Percentiles rank a stretch among this genome's conserved stretches.
phyloP scores from a whole-genome alignment of 352 stramenopile species.

The Pythium plurisporium region DNA sequence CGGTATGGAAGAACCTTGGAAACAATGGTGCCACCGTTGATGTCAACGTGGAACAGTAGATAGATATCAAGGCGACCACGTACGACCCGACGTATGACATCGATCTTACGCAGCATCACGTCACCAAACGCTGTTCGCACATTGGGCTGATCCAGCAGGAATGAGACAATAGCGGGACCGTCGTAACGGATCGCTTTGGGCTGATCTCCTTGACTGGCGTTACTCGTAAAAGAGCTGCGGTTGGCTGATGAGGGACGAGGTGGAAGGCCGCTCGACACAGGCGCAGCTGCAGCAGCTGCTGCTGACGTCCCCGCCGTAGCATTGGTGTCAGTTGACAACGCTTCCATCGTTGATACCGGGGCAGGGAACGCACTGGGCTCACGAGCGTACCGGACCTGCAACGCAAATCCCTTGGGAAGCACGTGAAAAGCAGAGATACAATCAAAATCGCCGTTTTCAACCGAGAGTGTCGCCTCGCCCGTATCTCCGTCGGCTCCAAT shows the following conservation, averaged over 20 bases:
- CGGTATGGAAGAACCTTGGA: conserved; percentile 48
- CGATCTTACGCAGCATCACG: conserved; percentile 77
- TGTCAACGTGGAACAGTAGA: conserved; percentile 73
- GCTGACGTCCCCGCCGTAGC: background rate
- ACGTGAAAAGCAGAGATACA: conserved; percentile 67
- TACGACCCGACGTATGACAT: conserved; percentile 56
- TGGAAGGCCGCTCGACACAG: conserved; percentile 14
- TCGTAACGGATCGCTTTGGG: conserved; percentile 65
- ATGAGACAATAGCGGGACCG: conserved; percentile 57
- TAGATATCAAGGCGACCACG: conserved; percentile 62
- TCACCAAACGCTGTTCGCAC: conserved; percentile 78
- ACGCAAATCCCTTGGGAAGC: conserved; percentile 59
- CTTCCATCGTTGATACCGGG: conserved; percentile 19
- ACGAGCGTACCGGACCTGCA: conserved; percentile 53
- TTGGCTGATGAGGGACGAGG: background rate
- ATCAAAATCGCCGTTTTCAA: conserved; percentile 80
- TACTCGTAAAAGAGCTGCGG: conserved; percentile 22
- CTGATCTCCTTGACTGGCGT: conserved; percentile 1
- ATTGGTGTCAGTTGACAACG: background rate
- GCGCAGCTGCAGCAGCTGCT: background rate
- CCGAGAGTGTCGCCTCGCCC: conserved; percentile 40
- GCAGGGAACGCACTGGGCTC: conserved; percentile 45
- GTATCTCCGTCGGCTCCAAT: conserved; percentile 22
- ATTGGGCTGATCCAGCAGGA: conserved; percentile 53
- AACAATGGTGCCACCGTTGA: conserved; percentile 33